These are phyloP conservation scores for Lentinula novae-zelandiae DNA, from an alignment of 1,284 basidiomycete genomes.

Conservation along the genomic window DNA sequence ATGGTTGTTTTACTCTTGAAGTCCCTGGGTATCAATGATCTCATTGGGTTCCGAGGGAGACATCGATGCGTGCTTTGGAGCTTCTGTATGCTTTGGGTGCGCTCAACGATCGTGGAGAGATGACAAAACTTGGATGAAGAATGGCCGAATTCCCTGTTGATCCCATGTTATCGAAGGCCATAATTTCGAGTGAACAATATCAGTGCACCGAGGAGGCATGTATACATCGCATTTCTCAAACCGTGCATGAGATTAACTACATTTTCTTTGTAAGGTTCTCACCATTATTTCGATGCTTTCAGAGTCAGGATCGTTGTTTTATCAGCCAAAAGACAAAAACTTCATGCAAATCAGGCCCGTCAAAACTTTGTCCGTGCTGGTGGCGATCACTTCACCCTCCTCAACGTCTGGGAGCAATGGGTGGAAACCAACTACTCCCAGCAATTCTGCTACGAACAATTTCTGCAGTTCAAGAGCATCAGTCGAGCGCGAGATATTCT, in stretches of 20 bases:
- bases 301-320: conserved; percentile 93
- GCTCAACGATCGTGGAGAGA: conserved; percentile 92
- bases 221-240: neutral
- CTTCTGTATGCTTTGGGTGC: conserved; percentile 94
- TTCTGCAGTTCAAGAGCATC: conserved; percentile 95
- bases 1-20: conserved; percentile 96
- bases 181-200: conserved; percentile 93
- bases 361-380: conserved; percentile 94
- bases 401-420: conserved; percentile 99
- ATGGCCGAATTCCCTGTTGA: conserved; percentile 99
- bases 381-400: conserved; percentile 96
- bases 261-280: conserved; percentile 55
- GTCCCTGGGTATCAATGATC: conserved; percentile 94
- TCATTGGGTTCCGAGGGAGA: conserved; percentile 97
- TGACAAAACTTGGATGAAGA: conserved; percentile 92
- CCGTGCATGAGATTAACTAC: neutral
- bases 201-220: conserved; percentile 93
- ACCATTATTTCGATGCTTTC: conserved; percentile 98
- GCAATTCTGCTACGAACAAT: conserved; percentile 95
- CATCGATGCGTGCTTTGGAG: conserved; percentile 94
- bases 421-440: conserved; percentile 95
- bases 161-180: conserved; percentile 95
- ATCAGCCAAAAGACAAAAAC: conserved; percentile 96
- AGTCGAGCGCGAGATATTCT: conserved; percentile 93
- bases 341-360: conserved; percentile 94